A percentile compares a stretch with the other conserved stretches of the same genome.
Evolutionary conservation across 768 basidiomycete species (phyloP).

Genomic region (Sarcodon aspratus): DNA sequence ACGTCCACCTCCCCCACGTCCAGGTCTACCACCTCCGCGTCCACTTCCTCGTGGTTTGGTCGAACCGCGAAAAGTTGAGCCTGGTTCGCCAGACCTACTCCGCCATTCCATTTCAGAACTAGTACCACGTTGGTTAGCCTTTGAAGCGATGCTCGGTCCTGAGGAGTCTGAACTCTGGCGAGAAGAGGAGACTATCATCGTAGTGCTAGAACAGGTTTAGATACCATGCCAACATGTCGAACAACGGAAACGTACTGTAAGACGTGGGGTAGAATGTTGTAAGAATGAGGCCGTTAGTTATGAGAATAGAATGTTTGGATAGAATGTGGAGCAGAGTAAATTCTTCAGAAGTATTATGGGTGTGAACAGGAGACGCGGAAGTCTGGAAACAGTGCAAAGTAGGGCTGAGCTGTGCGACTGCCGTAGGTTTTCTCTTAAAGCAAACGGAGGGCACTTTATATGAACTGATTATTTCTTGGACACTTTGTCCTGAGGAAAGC

Average conservation of each 20-base stretch:
- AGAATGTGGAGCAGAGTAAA: not conserved
- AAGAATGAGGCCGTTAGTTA: not conserved
- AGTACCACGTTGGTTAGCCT: constrained; percentile 10
- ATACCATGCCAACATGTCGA: not conserved
- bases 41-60: too few species aligned
- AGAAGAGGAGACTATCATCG: constrained; percentile 12
- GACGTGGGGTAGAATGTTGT: not conserved
- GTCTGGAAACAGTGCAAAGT: not conserved
- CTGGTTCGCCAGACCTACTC: constrained; percentile 13
- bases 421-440: too few species aligned
- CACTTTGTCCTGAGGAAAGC: too few species aligned
- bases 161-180: constrained; percentile 8
- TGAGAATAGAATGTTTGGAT: constrained; percentile 1
- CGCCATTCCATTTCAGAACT: constrained; percentile 7
- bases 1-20: constrained; percentile 20
- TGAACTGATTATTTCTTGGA: too few species aligned
- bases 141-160: constrained; percentile 11
- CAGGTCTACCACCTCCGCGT: constrained; percentile 3
- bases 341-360: constrained; percentile 3
- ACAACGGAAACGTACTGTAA: constrained; percentile 2
- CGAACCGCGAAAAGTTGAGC: constrained; percentile 12
- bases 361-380: constrained; percentile 1
- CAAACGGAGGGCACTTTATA: too few species aligned
- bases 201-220: too few species aligned
- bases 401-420: too few species aligned